Evolutionary conservation across 1,139 yeast species (phyloP), one percentile per base, ranked within the genome.

Genomic region (Debaryomycetaceae sp.): DNA sequence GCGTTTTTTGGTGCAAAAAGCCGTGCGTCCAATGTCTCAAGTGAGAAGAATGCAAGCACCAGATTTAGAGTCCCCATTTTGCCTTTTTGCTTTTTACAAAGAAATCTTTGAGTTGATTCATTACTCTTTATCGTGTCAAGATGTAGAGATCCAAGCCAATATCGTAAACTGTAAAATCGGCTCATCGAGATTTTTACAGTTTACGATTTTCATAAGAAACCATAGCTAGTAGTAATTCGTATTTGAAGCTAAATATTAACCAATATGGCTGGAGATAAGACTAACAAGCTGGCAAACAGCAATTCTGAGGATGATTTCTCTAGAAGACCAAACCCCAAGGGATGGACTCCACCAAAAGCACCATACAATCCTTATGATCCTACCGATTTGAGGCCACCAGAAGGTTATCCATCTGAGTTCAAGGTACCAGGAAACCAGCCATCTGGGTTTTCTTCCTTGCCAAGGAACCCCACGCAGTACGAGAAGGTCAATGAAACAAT

Each of bases 281-380:
- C 7, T 8, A 22, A 3, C 11, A 22, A 22, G 26, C 26, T 22
- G 26, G 26, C 7, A 22, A 8, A 3, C 15, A 19, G 36, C 26
- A 13, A 19, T 14, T 38, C 31, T 29, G 40, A 34, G 7, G 34
- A 37, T 17, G 54, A 51, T 33, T 45, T 50, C 3, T 46, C 17
- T 4, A 71, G 94, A 67, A 67, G 89, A 44, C 87, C 94, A 3
- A 83, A 86, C 52, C 94, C 95, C 2, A 78, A 78, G 14, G 92
- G 92, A 0, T 86, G 95, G 95, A 75, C 75, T 0, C 87, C 83
- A 2, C 95, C 95, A 4, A 78, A 75, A 47, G 92, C 91, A 2
- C 92, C 92, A 0, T 87, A 86, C 56, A 87, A 87, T 50, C 95
- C 95, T 3, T 87, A 82, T 55, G 96, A 87, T 56, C 86, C 92